These are phyloP conservation scores for Capsicum baccatum DNA, from an alignment of 257 asterid genomes.

Conservation along the genomic window DNA sequence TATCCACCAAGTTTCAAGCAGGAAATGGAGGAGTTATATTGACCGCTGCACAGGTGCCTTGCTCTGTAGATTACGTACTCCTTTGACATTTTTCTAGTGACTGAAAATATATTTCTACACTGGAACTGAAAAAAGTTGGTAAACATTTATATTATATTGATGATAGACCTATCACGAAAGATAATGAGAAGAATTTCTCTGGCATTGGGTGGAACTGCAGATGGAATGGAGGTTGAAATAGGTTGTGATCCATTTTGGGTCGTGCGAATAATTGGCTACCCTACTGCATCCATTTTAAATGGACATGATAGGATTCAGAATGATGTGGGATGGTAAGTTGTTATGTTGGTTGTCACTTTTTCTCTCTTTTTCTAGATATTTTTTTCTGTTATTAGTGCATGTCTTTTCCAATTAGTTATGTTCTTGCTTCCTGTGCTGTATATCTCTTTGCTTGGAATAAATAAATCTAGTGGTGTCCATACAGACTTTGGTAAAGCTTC, in stretches of 20 bases:
- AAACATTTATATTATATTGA: not conserved
- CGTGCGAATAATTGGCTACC: slow-evolving; percentile 88
- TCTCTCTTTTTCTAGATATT: not conserved
- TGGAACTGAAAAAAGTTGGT: not conserved
- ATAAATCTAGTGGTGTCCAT: slow-evolving; percentile 78
- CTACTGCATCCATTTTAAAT: slow-evolving; percentile 47
- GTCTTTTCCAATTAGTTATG: slow-evolving; percentile 34
- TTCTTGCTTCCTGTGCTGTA: slow-evolving; percentile 35
- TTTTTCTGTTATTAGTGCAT: not conserved
- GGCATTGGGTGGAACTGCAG: slow-evolving; percentile 58
- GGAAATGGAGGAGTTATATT: slow-evolving; percentile 74
- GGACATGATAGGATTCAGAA: slow-evolving; percentile 47
- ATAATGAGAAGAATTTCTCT: slow-evolving; percentile 91
- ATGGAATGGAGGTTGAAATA: slow-evolving; percentile 63
- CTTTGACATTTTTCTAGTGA: not conserved
- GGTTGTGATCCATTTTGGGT: slow-evolving; percentile 99
- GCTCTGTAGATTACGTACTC: not conserved
- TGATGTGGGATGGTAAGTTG: slow-evolving; percentile 74
- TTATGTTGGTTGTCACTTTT: not conserved
- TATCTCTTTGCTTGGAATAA: slow-evolving; percentile 32
- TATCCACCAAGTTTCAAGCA: slow-evolving; percentile 61
- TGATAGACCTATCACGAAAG: slow-evolving; percentile 76
- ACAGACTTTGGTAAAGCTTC: slow-evolving; percentile 81
- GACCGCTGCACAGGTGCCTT: slow-evolving; percentile 75
- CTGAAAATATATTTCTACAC: not conserved